Evolutionary conservation across 1,284 basidiomycete species (phyloP).

Genomic region (Peniophora sp.): DNA sequence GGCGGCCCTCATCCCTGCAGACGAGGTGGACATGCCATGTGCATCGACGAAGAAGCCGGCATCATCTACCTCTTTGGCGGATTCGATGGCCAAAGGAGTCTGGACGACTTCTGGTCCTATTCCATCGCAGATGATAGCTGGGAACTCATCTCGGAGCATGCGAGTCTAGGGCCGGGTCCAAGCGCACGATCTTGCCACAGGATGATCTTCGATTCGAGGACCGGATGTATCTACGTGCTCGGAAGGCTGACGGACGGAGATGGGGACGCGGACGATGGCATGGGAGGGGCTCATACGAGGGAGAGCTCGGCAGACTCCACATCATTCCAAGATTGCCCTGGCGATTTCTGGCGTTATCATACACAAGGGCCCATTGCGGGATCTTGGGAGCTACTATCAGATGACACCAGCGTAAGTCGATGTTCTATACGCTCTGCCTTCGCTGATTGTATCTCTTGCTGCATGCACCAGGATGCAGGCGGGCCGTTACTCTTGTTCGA

Average conservation of each 20-base stretch:
- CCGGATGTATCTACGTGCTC: conserved; percentile 66
- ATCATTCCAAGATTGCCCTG: conserved; percentile 1
- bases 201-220: conserved; percentile 71
- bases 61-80: conserved; percentile 76
- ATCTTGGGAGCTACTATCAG: conserved; percentile 60
- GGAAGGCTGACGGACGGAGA: conserved; percentile 46
- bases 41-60: conserved; percentile 58
- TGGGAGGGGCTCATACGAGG: conserved; percentile 5
- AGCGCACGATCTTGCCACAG: conserved; percentile 73
- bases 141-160: conserved; percentile 52
- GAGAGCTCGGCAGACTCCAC: conserved; percentile 2
- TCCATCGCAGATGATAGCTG: conserved; percentile 56
- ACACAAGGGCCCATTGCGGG: conserved; percentile 50
- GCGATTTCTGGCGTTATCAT: conserved; percentile 68
- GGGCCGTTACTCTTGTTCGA: conserved; percentile 75
- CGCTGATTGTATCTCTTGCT: no score
- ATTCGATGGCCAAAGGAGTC: conserved; percentile 65
- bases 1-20: conserved; percentile 57
- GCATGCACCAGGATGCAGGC: conserved; percentile 41
- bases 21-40: conserved; percentile 79
- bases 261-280: conserved; percentile 30
- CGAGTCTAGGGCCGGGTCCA: conserved; percentile 63
- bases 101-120: conserved; percentile 81
- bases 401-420: conserved; percentile 51
- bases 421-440: background rate